These are phyloP conservation scores for Myriosclerotinia scirpicola DNA, from an alignment of 2,329 filamentous ascomycete genomes.

Conservation along the genomic window DNA sequence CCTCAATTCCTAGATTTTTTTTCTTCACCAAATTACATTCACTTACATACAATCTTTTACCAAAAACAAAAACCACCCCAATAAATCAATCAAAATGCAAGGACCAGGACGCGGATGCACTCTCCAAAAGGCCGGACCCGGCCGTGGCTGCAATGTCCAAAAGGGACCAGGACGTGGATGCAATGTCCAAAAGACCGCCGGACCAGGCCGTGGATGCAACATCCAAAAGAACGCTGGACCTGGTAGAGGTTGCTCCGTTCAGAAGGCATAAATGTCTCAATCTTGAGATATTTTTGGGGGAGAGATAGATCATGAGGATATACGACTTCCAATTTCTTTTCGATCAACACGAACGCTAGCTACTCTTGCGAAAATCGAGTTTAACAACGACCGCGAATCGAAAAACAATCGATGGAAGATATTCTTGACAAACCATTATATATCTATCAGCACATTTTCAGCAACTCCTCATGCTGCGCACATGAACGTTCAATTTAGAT, in stretches of 20 bases:
- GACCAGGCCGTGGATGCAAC: slow-evolving; percentile 12
- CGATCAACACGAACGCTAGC: background rate
- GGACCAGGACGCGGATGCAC: slow-evolving; percentile 15
- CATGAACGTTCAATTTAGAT: slow-evolving; percentile 8
- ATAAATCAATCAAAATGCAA: slow-evolving; percentile 22
- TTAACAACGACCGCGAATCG: background rate
- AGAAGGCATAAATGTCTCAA: slow-evolving; percentile 19
- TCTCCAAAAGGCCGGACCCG: slow-evolving; percentile 16
- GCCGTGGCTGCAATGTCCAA: slow-evolving; percentile 16
- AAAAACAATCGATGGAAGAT: background rate
- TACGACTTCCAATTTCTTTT: background rate
- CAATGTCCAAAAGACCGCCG: slow-evolving; percentile 15
- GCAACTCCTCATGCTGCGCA: background rate
- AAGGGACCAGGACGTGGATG: slow-evolving; percentile 19
- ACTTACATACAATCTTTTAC: slow-evolving; percentile 17
- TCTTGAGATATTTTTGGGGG: background rate
- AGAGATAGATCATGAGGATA: slow-evolving; percentile 12
- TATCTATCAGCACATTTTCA: background rate
- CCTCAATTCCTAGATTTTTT: background rate
- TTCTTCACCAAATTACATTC: slow-evolving; percentile 19
- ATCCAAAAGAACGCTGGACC: slow-evolving; percentile 16
- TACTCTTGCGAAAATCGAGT: slow-evolving; percentile 5
- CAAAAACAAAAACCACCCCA: slow-evolving; percentile 14
- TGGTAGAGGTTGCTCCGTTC: slow-evolving; percentile 5
- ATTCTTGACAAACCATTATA: background rate